Base-by-base conservation (phyloP, 768 basidiomycete species). In the Calocybe cyanea region DNA sequence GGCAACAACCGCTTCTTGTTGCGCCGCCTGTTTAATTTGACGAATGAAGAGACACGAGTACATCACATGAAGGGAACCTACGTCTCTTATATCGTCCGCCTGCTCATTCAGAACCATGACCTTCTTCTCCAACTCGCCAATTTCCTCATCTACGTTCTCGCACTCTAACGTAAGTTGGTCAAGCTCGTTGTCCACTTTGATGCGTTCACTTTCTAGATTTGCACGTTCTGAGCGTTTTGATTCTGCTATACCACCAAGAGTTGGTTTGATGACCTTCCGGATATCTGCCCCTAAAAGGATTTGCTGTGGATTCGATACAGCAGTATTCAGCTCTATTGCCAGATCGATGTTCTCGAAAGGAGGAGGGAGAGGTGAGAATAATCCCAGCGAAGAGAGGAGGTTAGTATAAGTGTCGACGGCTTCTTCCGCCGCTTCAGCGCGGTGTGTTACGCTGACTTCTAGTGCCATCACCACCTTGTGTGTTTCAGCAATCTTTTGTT, bases 391-490 rank as follows among this genome's bases (percentile, higher is more conserved):
- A 8, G 85, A 81, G 21, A 90, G 75, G 38, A 87, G 68, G 46
- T 81, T 77, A 21, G 78, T 86, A 64, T 97, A 98, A 38, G 78
- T 69, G 57, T 88, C 84, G 3, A 93, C 67, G 8, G 87, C 82
- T 57, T 86, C 83, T 65, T 97, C 93, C 25, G 93, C 82, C 17
- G 80, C 78, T 17, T 86, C 83, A 19, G 79, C 83, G 34, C 87
- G 82, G 57, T 87, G 86, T 2, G 87, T 81, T 47, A 92, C 78
- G 41, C 79, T 77, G 46, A 98, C 86, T 61, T 98, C 95, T 39
- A 92, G 78, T 14, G 80, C 78, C 73, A 89, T 83, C 25, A 87
- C 76, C 11, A 69, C 63, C 58, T 84, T 80, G 48, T 85, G 83
- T 2, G 85, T 80, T 54, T 93, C 86, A 0, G 80, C 64, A 7